Evolutionary conservation across 163 green algal species (phyloP).

Genomic region (Trebouxiophyceae sp.): DNA sequence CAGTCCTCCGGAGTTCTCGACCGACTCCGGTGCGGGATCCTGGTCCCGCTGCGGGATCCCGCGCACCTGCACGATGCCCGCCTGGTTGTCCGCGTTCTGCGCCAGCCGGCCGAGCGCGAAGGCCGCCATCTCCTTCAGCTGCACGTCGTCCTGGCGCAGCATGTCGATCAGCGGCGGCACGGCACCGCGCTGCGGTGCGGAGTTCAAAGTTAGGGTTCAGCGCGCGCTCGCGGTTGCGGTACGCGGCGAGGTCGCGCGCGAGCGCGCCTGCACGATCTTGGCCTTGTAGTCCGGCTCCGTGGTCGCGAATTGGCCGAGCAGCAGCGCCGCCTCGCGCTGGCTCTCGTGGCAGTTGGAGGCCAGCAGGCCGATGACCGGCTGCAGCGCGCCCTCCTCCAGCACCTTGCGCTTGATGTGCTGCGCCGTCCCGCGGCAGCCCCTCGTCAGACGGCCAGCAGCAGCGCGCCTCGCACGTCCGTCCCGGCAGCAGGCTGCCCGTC

Average conservation of each 20-base stretch:
- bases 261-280: constrained; percentile 93
- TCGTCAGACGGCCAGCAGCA: background rate
- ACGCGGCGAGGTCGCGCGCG: no score
- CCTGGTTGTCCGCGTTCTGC: constrained; percentile 95
- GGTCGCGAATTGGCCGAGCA: constrained; percentile 91
- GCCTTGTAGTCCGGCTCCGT: constrained; percentile 58
- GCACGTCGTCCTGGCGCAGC: constrained; percentile 64
- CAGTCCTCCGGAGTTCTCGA: no score
- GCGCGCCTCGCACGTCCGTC: background rate
- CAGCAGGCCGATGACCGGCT: constrained; percentile 95
- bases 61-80: constrained; percentile 36
- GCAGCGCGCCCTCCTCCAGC: constrained; percentile 88
- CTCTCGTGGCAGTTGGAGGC: constrained; percentile 79
- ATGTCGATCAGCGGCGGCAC: constrained; percentile 91
- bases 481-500: background rate
- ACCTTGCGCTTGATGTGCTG: constrained; percentile 31
- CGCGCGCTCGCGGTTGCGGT: no score
- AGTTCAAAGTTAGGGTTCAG: no score
- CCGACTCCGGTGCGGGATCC: constrained; percentile 79
- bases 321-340: constrained; percentile 90
- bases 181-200: constrained; percentile 91
- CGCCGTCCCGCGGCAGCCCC: background rate
- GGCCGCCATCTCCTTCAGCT: constrained; percentile 95
- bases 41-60: constrained; percentile 63
- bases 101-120: constrained; percentile 96